A percentile compares a stretch with the other conserved stretches of the same genome.
These are phyloP conservation scores for Russula dissimulans DNA, from an alignment of 768 basidiomycete genomes.

Conservation along the genomic window DNA sequence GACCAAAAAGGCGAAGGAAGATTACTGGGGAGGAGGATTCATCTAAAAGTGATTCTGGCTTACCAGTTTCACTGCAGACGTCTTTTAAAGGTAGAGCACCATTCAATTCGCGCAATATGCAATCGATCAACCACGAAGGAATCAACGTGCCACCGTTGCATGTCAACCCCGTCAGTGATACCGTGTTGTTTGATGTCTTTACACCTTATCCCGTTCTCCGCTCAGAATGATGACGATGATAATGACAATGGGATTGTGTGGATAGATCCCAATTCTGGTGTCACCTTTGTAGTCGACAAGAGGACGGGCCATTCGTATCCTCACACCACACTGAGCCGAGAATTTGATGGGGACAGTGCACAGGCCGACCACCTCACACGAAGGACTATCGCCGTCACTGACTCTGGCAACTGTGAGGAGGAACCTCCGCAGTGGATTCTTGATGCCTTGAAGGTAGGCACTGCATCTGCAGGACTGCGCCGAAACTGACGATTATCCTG, in stretches of 20 bases:
- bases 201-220: background rate
- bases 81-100: background rate
- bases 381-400: slow-evolving; percentile 17
- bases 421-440: slow-evolving; percentile 54
- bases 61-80: background rate
- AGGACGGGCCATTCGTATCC: slow-evolving; percentile 61
- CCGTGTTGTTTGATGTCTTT: background rate
- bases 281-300: slow-evolving; percentile 51
- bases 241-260: slow-evolving; percentile 35
- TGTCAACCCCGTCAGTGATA: slow-evolving; percentile 1
- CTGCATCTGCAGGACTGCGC: background rate
- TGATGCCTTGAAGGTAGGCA: slow-evolving; percentile 45
- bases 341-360: slow-evolving; percentile 5
- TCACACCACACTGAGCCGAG: slow-evolving; percentile 20
- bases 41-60: background rate
- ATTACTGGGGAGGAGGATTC: background rate
- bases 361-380: slow-evolving; percentile 18
- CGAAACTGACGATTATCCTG: background rate
- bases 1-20: slow-evolving; percentile 46
- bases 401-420: slow-evolving; percentile 4
- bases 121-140: background rate
- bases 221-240: slow-evolving; percentile 1
- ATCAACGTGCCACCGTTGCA: background rate
- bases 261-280: slow-evolving; percentile 55
- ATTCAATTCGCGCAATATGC: background rate